These are phyloP conservation scores for Brassica juncea DNA, from an alignment of 345 rosid species.

Conservation along the genomic window DNA sequence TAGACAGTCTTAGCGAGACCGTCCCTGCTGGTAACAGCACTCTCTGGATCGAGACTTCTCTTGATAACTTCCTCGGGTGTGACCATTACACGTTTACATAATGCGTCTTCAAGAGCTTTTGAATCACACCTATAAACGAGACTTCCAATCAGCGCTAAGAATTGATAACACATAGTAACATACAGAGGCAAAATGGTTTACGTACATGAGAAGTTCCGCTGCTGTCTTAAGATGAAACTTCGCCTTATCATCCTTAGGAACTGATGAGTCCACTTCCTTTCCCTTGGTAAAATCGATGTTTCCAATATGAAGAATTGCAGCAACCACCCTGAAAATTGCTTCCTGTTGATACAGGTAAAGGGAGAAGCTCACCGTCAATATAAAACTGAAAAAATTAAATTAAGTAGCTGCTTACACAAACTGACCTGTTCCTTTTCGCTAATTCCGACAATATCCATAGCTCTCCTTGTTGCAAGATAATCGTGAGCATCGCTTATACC, in stretches of 20 bases:
- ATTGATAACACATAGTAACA: neutral
- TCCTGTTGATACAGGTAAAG: neutral
- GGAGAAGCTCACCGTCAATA: neutral
- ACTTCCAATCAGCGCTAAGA: neutral
- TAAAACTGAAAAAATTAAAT: neutral
- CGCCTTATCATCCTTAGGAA: neutral
- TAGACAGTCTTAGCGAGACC: constrained; percentile 7
- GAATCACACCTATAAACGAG: constrained; percentile 5
- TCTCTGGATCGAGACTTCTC: constrained; percentile 7
- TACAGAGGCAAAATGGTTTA: neutral
- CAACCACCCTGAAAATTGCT: constrained; percentile 21
- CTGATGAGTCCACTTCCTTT: constrained; percentile 8
- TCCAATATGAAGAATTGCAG: constrained; percentile 15
- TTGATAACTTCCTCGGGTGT: constrained; percentile 19
- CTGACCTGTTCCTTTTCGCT: constrained; percentile 4
- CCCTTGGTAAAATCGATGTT: constrained; percentile 11
- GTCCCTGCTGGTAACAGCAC: constrained; percentile 4
- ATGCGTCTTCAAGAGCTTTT: constrained; percentile 7
- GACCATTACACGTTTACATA: constrained; percentile 10
- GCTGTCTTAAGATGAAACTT: constrained; percentile 8
- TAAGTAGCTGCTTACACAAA: neutral
- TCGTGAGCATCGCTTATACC: constrained; percentile 7
- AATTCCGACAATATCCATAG: constrained; percentile 18
- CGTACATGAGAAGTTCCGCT: constrained; percentile 11
- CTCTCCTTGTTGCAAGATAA: constrained; percentile 4